These are phyloP conservation scores for Cyclotella baltica DNA, from an alignment of 108 stramenopile genomes.

Conservation along the genomic window DNA sequence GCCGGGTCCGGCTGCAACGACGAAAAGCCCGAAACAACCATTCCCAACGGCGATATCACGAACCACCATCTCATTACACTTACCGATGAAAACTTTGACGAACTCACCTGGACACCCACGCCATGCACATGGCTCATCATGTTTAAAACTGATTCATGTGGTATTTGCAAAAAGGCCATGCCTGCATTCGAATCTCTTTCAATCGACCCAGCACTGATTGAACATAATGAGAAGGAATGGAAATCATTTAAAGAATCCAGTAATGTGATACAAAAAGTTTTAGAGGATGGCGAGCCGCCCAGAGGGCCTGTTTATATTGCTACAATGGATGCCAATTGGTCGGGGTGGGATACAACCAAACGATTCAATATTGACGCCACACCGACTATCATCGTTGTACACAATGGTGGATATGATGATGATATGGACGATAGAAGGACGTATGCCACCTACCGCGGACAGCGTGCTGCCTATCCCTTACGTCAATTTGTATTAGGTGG, in stretches of 20 bases:
- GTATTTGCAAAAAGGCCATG: constrained; percentile 43
- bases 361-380: constrained; percentile 49
- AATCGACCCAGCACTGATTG: constrained; percentile 18
- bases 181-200: constrained; percentile 34
- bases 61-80: constrained; percentile 19
- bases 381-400: constrained; percentile 40
- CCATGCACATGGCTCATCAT: constrained; percentile 56
- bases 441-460: constrained; percentile 41
- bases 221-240: constrained; percentile 9
- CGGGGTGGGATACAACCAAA: constrained; percentile 40
- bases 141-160: constrained; percentile 51
- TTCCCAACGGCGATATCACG: not conserved
- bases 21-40: not conserved
- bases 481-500: constrained; percentile 40
- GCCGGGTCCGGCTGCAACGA: not conserved
- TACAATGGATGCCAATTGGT: constrained; percentile 50
- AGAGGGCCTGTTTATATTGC: constrained; percentile 43
- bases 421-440: constrained; percentile 29
- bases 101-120: constrained; percentile 30
- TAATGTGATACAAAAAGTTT: not conserved
- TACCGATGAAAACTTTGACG: constrained; percentile 48
- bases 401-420: constrained; percentile 37
- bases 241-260: not conserved
- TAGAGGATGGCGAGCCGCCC: constrained; percentile 13
- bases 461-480: constrained; percentile 41